Evolutionary conservation across 2,329 filamentous ascomycete genomes (phyloP), one percentile per base, ranked within the genome.

Genomic region (Helicocarpus griseus): DNA sequence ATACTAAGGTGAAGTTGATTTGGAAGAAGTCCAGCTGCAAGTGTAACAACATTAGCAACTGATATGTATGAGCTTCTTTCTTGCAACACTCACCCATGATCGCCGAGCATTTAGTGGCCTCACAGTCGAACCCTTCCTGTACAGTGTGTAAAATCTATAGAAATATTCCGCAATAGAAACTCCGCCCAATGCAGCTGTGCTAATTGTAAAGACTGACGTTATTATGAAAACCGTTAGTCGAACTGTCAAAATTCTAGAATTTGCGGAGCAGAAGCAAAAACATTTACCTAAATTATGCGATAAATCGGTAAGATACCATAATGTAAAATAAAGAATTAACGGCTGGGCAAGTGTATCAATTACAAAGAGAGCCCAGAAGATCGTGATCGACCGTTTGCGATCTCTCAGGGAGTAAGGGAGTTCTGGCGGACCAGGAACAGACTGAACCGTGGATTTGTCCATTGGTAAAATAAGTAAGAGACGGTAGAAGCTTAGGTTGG

Each of bases 281-380:
- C 7, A 8, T 13, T 46, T 64, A 71, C 67, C 64, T 56, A 69
- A 33, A 41, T 73, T 69, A 53, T 68, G 65, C 38, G 67, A 68
- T 29, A 82, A 61, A 54, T 70, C 66, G 8, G 78, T 77, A 55
- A 71, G 72, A 56, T 82, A 82, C 77, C 77, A 81, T 35, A 83
- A 68, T 46, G 75, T 71, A 68, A 79, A 83, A 66, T 83, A 83
- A 2, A 83, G 69, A 2, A 71, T 74, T 53, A 83, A 71, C 17
- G 80, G 80, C 65, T 81, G 77, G 52, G 70, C 74, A 53, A 81
- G 69, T 48, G 75, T 78, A 65, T 83, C 80, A 53, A 82, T 59
- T 21, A 82, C 61, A 51, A 82, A 79, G 38, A 83, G 62, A 0
- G 68, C 68, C 80, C 80, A 83, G 67, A 83, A 83, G 55, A 78